Evolutionary conservation across 331 rosid genomes (phyloP).

Genomic region (Saraca asoca): DNA sequence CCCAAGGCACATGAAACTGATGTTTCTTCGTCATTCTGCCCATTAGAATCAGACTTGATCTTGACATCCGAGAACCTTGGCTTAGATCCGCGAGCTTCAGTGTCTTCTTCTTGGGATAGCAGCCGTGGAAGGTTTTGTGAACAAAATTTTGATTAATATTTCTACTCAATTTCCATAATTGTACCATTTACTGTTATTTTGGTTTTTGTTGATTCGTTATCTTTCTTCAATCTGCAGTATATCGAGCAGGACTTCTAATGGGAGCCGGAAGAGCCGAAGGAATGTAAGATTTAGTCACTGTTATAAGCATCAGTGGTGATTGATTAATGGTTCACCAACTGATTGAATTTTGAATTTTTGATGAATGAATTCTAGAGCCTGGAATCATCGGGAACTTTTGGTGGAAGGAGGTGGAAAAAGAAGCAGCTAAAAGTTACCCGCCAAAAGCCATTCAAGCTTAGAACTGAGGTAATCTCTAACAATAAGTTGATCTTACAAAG

Average conservation of each 20-base stretch:
- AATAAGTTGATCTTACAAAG: not conserved
- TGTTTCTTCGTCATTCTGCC: slow-evolving; percentile 49
- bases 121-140: slow-evolving; percentile 62
- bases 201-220: slow-evolving; percentile 32
- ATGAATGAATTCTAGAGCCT: slow-evolving; percentile 57
- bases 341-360: slow-evolving; percentile 12
- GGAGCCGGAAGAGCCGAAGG: slow-evolving; percentile 74
- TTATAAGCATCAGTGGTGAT: slow-evolving; percentile 7
- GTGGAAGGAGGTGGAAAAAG: slow-evolving; percentile 75
- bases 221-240: slow-evolving; percentile 43
- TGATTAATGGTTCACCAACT: slow-evolving; percentile 21
- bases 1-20: slow-evolving; percentile 45
- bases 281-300: slow-evolving; percentile 56
- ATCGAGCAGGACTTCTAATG: slow-evolving; percentile 65
- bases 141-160: not conserved
- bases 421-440: slow-evolving; percentile 62
- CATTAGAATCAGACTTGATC: slow-evolving; percentile 49
- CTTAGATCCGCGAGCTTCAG: slow-evolving; percentile 53
- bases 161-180: not conserved
- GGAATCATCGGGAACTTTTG: slow-evolving; percentile 58
- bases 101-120: slow-evolving; percentile 78
- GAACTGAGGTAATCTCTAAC: slow-evolving; percentile 70
- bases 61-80: slow-evolving; percentile 78
- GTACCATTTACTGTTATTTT: slow-evolving; percentile 10
- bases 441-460: slow-evolving; percentile 82